Base-by-base conservation (phyloP, 169 alveolate species). In the Eimeria necatrix region DNA sequence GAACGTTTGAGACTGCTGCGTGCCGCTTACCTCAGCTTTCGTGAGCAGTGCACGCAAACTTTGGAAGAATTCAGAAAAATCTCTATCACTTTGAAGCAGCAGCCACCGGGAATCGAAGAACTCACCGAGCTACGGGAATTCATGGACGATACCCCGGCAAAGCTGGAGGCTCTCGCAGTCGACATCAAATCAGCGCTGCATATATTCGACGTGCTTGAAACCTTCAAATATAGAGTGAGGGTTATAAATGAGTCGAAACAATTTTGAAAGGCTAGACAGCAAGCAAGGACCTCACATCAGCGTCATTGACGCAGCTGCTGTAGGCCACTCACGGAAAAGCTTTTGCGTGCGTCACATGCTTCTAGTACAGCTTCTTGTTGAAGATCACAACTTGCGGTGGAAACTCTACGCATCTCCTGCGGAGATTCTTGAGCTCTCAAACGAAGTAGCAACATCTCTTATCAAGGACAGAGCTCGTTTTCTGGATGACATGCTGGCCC, bases 101-200 rank as follows among this genome's bases (percentile, higher is more conserved):
- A 97, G 87, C 98, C 99, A 20, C 95, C 96, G 46, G 98, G 98
- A 94, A 98, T 98, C 88, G 99, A 98, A 95, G 98, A 97, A 80
- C 96, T 98, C 80, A 97, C 98, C 6, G 98, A 97, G 53, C 96
- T 97, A 20, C 97, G 96, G 95, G 97, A 97, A 83, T 97, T 97
- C 81, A 98, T 98, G 95, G 97, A 96, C 53, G 97, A 97, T 71
- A 97, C 98, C 51, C 99, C 99, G 52, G 86, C 94, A 59, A 98
- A 97, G 93, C 91, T 98, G 26, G 98, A 97, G 81, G 97, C 97
- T 74, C 81, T 97, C 70, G 97, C 97, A 89, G 92, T 96, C 68
- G 99, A 98, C 26, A 97, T 98, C 41, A 98, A 97, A 20, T 89
- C 96, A n/a, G 97, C 97, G 61, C 96, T 97, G 96, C 97, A 96